A percentile compares a stretch with the other conserved stretches of the same genome.
phyloP scores from a whole-genome alignment of 2,329 filamentous ascomycete species.

The Scorias spongiosa region DNA sequence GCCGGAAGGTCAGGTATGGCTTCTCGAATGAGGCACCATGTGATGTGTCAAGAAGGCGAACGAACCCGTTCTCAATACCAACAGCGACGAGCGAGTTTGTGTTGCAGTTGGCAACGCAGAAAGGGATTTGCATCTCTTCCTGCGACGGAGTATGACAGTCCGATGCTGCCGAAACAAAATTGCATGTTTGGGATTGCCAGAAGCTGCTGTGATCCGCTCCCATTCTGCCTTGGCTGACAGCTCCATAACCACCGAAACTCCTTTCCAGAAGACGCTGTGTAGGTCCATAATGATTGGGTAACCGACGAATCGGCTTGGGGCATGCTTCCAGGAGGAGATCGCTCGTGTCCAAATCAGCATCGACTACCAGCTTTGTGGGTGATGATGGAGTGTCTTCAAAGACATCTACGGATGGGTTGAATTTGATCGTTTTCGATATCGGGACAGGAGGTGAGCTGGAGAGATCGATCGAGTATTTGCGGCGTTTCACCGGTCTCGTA shows the following conservation, averaged over 20 bases:
- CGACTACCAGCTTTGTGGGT: conserved; percentile 12
- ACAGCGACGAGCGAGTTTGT: conserved; percentile 54
- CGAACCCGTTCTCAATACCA: conserved; percentile 53
- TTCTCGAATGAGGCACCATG: conserved; percentile 40
- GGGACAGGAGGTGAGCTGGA: conserved; percentile 34
- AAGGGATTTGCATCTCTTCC: conserved; percentile 40
- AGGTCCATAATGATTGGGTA: conserved; percentile 18
- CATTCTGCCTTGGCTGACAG: conserved; percentile 23
- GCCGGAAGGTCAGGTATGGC: conserved; percentile 42
- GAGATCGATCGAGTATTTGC: conserved; percentile 20
- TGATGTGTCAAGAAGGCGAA: conserved; percentile 48
- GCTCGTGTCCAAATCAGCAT: conserved; percentile 24
- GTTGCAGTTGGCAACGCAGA: conserved; percentile 51
- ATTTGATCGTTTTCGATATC: conserved; percentile 26
- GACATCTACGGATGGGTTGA: conserved; percentile 6
- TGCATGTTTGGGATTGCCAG: conserved; percentile 44
- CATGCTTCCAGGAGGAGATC: conserved; percentile 26
- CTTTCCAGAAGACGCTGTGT: conserved; percentile 27
- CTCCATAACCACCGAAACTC: conserved; percentile 30
- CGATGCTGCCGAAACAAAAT: conserved; percentile 42
- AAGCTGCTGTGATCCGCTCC: conserved; percentile 29
- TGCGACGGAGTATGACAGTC: conserved; percentile 34
- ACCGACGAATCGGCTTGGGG: conserved; percentile 25
- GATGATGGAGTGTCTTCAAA: conserved; percentile 9
- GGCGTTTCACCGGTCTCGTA: conserved; percentile 13